Conservation (phyloP, 805 yeast genomes). For the Kuraishia molischiana region DNA sequence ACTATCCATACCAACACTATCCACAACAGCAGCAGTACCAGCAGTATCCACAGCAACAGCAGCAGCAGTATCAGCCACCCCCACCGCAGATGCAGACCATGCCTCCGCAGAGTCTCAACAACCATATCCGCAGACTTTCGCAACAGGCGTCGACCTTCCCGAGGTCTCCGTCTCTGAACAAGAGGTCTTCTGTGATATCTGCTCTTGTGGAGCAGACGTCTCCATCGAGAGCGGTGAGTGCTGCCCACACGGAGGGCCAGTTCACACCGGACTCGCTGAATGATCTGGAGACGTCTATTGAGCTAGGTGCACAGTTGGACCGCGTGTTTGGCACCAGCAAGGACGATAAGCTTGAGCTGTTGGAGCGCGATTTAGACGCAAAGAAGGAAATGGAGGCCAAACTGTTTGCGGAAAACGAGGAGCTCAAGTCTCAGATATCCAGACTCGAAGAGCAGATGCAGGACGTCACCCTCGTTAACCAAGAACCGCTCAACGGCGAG, state of each 20-base stretch:
- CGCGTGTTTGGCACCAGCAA: background rate
- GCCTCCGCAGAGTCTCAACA: background rate
- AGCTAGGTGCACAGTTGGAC: background rate
- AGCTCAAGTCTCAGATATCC: background rate
- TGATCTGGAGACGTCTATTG: background rate
- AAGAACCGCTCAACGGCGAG: no score
- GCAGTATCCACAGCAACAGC: slow-evolving; percentile 3
- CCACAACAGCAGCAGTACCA: slow-evolving; percentile 2
- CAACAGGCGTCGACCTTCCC: background rate
- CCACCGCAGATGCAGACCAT: background rate
- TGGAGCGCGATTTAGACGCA: slow-evolving; percentile 1
- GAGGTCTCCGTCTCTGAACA: background rate
- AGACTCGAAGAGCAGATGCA: background rate
- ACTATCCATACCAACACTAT: background rate
- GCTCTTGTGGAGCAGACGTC: slow-evolving; percentile 1
- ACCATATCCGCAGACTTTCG: background rate
- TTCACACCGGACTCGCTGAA: slow-evolving; percentile 5
- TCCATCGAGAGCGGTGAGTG: background rate
- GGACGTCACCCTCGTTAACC: background rate
- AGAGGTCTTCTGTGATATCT: background rate
- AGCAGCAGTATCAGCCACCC: slow-evolving; percentile 4
- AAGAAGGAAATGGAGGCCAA: slow-evolving; percentile 2
- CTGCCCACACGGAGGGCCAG: background rate
- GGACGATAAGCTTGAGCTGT: background rate
- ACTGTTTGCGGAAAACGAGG: background rate